Percentiles rank a stretch among this genome's conserved stretches.
Conservation (phyloP, 2,329 filamentous ascomycete species). For the Sarocladium oryzae region DNA sequence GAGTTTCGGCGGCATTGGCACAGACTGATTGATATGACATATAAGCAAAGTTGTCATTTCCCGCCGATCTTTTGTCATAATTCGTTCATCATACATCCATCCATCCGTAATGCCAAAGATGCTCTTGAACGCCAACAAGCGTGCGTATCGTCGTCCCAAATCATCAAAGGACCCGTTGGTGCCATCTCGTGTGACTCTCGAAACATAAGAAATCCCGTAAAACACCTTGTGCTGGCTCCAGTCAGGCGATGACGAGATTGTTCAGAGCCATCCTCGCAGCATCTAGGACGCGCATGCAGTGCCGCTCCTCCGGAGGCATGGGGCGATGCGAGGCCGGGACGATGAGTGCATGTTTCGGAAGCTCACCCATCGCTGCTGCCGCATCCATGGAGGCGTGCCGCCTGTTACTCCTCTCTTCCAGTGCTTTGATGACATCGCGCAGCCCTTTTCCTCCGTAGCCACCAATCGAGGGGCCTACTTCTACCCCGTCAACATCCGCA, state of each 20-base stretch:
- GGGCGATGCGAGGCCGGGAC: slow-evolving; percentile 17
- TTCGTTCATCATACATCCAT: no score
- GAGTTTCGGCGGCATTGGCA: no score
- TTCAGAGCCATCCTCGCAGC: slow-evolving; percentile 49
- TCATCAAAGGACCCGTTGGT: no score
- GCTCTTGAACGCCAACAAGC: no score
- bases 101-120: no score
- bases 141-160: not conserved
- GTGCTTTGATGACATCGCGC: slow-evolving; percentile 44
- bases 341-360: slow-evolving; percentile 12
- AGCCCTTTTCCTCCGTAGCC: slow-evolving; percentile 36
- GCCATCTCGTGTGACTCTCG: no score
- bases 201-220: no score
- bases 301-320: slow-evolving; percentile 27
- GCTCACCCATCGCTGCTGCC: slow-evolving; percentile 32
- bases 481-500: slow-evolving; percentile 50
- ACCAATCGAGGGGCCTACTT: slow-evolving; percentile 14
- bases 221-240: not conserved
- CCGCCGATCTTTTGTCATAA: no score
- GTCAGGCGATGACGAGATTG: slow-evolving; percentile 39
- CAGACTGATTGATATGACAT: no score
- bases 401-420: slow-evolving; percentile 43
- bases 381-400: slow-evolving; percentile 46
- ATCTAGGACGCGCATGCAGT: slow-evolving; percentile 46
- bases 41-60: no score